A percentile compares a stretch with the other conserved stretches of the same genome.
Evolutionary conservation across 108 stramenopile species (phyloP).

Genomic region (Pseudonitzschia delicatissima): DNA sequence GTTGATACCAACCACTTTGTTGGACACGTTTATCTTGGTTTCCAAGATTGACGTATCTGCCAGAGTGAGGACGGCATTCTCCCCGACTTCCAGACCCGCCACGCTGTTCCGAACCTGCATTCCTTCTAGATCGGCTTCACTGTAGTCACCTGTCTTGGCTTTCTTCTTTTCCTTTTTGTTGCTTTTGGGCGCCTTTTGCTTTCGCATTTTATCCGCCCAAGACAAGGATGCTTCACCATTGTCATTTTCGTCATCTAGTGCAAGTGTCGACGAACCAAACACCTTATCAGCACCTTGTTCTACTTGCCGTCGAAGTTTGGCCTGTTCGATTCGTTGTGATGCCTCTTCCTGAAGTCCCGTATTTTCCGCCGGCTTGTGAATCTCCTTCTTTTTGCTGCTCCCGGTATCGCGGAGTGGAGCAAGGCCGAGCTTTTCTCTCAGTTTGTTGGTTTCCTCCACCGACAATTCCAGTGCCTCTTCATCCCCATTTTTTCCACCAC

Average conservation of each 20-base stretch:
- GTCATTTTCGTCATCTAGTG: conserved; percentile 7
- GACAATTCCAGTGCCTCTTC: conserved; percentile 50
- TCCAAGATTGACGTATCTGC: conserved; percentile 59
- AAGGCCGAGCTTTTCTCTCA: conserved; percentile 69
- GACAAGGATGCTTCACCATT: conserved; percentile 19
- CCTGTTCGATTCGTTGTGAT: conserved; percentile 54
- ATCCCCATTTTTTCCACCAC: conserved; percentile 1
- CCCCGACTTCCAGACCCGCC: conserved; percentile 51
- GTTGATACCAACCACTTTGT: conserved; percentile 46
- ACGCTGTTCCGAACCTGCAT: conserved; percentile 62
- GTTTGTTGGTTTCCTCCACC: conserved; percentile 74
- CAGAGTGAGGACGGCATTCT: conserved; percentile 71
- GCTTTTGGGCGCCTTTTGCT: conserved; percentile 3
- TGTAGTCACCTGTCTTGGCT: conserved; percentile 48
- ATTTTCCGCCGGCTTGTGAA: conserved; percentile 66
- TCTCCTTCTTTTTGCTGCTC: conserved; percentile 17
- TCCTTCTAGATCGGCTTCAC: conserved; percentile 59
- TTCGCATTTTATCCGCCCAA: conserved; percentile 63
- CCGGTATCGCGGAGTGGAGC: conserved; percentile 40
- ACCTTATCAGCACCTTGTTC: conserved; percentile 31
- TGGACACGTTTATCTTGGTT: conserved; percentile 18
- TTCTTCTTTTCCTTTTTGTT: conserved; percentile 21
- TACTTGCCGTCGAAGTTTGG: conserved; percentile 50
- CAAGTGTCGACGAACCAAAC: conserved; percentile 31
- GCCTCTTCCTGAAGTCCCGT: conserved; percentile 32